These are phyloP conservation scores for Pisolithus albus DNA, from an alignment of 768 basidiomycete genomes.

Conservation along the genomic window DNA sequence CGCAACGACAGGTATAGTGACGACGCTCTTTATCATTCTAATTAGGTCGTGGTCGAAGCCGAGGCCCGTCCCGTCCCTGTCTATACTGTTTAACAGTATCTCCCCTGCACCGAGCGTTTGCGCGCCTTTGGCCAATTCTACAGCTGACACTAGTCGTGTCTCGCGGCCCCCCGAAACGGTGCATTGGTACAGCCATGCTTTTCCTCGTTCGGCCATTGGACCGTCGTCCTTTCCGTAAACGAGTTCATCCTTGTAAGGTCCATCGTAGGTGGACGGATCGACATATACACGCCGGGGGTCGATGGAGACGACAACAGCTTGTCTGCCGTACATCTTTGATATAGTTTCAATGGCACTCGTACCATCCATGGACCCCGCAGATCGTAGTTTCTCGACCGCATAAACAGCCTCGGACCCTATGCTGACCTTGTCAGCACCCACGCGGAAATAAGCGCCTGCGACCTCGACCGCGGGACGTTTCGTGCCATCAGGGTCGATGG, in stretches of 20 bases:
- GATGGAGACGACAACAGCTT: constrained; percentile 96
- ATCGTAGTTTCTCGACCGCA: constrained; percentile 78
- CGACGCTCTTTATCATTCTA: constrained; percentile 62
- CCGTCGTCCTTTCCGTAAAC: constrained; percentile 39
- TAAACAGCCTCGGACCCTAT: constrained; percentile 95
- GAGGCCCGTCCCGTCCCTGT: constrained; percentile 86
- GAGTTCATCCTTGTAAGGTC: constrained; percentile 61
- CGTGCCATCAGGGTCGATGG: constrained; percentile 92
- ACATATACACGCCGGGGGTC: constrained; percentile 89
- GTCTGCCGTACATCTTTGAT: constrained; percentile 82
- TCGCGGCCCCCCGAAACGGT: constrained; percentile 93
- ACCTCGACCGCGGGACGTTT: constrained; percentile 83
- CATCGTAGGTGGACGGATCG: constrained; percentile 54
- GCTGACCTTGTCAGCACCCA: constrained; percentile 97
- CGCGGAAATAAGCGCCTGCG: constrained; percentile 92
- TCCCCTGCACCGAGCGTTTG: constrained; percentile 92
- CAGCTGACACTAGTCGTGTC: constrained; percentile 72
- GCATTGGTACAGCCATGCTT: constrained; percentile 98
- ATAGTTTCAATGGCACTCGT: constrained; percentile 91
- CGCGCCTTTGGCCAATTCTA: constrained; percentile 88
- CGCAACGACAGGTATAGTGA: constrained; percentile 89
- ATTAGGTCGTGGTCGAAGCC: constrained; percentile 90
- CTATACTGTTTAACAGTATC: constrained; percentile 91
- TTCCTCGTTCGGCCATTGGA: constrained; percentile 53
- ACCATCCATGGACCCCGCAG: constrained; percentile 49